These are phyloP conservation scores for Ophiorrhiza pumila DNA, from an alignment of 257 asterid species.

Conservation along the genomic window DNA sequence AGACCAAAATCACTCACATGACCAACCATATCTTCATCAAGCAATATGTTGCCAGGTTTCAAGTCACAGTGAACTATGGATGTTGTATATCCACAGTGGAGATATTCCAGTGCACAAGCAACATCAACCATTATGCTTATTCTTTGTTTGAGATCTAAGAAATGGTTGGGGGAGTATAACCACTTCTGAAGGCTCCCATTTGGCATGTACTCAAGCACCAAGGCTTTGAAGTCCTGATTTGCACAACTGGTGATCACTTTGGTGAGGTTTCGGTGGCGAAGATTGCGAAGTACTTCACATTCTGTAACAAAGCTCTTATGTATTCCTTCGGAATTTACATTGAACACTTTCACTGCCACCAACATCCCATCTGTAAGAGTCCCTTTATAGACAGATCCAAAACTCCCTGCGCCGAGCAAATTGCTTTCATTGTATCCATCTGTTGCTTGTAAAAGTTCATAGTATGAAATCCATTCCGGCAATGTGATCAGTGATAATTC, in stretches of 20 bases:
- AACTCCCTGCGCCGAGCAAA: background rate
- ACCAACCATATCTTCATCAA: background rate
- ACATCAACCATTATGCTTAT: background rate
- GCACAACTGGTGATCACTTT: constrained; percentile 6
- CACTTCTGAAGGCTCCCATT: constrained; percentile 14
- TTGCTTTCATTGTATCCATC: background rate
- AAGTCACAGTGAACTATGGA: constrained; percentile 5
- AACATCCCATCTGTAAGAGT: background rate
- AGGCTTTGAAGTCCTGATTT: constrained; percentile 1
- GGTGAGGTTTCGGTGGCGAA: constrained; percentile 6
- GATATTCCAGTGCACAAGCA: constrained; percentile 13
- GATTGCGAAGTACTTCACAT: constrained; percentile 8
- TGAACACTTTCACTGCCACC: constrained; percentile 9
- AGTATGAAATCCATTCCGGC: background rate
- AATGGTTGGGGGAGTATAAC: constrained; percentile 4
- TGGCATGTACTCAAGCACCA: constrained; percentile 1
- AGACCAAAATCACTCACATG: constrained; percentile 10
- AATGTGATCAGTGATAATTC: background rate
- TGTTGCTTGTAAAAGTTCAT: constrained; percentile 7
- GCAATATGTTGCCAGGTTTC: constrained; percentile 7
- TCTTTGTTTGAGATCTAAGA: background rate
- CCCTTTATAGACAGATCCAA: background rate
- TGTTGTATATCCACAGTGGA: background rate
- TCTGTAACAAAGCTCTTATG: background rate
- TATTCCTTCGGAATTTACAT: background rate